Evolutionary conservation across 192 early-diverging fungal genomes (phyloP).

Genomic region (Backusella parvicylindrica): DNA sequence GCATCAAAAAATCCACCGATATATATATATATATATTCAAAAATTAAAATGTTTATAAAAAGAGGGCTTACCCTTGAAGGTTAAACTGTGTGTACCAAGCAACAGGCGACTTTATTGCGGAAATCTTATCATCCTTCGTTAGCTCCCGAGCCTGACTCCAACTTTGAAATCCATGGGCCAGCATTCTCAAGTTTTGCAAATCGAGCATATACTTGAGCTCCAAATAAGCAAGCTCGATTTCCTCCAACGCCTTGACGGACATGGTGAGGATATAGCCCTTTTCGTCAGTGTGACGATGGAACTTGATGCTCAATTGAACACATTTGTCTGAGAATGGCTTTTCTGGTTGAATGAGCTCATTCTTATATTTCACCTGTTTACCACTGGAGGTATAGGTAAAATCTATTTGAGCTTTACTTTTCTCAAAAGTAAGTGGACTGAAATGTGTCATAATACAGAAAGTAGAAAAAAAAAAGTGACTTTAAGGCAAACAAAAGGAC

Average conservation of each 20-base stretch:
- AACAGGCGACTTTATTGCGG: slow-evolving; percentile 33
- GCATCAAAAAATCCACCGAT: neutral
- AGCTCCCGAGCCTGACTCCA: slow-evolving; percentile 43
- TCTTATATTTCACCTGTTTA: neutral
- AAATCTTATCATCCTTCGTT: slow-evolving; percentile 29
- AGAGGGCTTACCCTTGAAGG: slow-evolving; percentile 33
- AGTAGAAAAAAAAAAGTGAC: neutral
- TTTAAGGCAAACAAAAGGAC: neutral
- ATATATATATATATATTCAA: no score
- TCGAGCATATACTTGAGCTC: slow-evolving; percentile 18
- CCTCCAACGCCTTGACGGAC: slow-evolving; percentile 8
- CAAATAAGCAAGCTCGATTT: slow-evolving; percentile 16
- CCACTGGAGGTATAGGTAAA: neutral
- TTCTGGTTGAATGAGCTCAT: neutral
- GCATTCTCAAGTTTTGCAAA: slow-evolving; percentile 25
- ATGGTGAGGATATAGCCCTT: slow-evolving; percentile 14
- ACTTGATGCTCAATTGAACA: neutral
- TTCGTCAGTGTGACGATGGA: neutral
- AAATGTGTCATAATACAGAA: neutral
- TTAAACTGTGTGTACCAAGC: slow-evolving; percentile 31
- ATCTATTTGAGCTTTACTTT: neutral
- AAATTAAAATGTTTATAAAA: no score
- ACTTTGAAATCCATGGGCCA: slow-evolving; percentile 50
- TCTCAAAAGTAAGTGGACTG: neutral
- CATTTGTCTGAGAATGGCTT: neutral